Evolutionary conservation across 2,329 filamentous ascomycete species (phyloP), one percentile per base, ranked within the genome.

Genomic region (Geosmithia flava): DNA sequence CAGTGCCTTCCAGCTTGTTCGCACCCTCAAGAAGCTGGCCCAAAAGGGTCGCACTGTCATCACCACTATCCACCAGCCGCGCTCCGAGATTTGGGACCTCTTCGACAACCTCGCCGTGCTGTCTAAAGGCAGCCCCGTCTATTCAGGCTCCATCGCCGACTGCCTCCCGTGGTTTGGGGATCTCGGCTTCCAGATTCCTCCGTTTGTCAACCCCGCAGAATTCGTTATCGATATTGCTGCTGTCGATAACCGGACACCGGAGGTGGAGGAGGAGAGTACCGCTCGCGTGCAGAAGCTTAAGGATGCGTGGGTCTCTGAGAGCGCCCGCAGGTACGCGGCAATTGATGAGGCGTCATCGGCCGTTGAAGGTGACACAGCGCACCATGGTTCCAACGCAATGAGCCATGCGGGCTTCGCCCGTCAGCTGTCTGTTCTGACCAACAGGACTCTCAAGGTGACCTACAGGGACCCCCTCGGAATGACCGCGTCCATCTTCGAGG

Each of bases 401-500:
- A 68, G 65, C 23, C 72, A 75, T 46, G 78, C 80, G 0, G 69
- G 74, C 0, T 79, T 87, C 51, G 52, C 70, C 19, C 77, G 80
- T 42, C 84, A 89, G 55, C 64, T 83, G 5, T 64, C 63, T 2
- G 82, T 89, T 2, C 64, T 89, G 19, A 87, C 84, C 0, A 69
- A 76, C 27, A 74, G 85, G 13, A 86, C 83, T 0, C 75, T 87
- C 56, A 80, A 80, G 46, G 81, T 83, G 2, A 89, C 85, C 0
- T 78, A 83, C 49, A 74, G 85, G n/a, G 85, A 91, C 56, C 84
- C 85, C 0, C 78, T 89, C 65, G 85, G 85, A 3, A 81, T 89
- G 70, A 69, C 77, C 15, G 83, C 83, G 1, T 82, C 81, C 48
- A 67, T 89, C 2, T 58, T 85, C 3, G 83, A 89, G 59, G 82